phyloP scores from a whole-genome alignment of 768 basidiomycete species.

The Termitomyces sp. region DNA sequence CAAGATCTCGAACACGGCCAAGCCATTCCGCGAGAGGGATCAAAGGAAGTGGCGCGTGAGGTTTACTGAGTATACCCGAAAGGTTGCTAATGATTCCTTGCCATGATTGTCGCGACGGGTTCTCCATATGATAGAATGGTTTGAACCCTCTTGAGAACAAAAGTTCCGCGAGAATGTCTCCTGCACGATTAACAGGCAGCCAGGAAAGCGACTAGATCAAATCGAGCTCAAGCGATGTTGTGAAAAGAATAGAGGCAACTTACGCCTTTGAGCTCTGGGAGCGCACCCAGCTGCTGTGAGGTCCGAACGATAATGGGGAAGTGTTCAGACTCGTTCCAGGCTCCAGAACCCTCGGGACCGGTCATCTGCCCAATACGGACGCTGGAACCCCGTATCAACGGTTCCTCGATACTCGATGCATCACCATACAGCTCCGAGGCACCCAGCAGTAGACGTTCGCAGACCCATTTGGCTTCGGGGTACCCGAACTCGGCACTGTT shows the following conservation, averaged over 20 bases:
- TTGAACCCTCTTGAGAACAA: constrained; percentile 21
- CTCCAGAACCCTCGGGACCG: constrained; percentile 30
- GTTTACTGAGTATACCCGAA: constrained; percentile 19
- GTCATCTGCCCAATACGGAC: constrained; percentile 35
- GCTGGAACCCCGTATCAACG: constrained; percentile 19
- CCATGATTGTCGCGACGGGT: constrained; percentile 33
- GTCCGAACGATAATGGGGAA: constrained; percentile 31
- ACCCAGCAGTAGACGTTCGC: constrained; percentile 15
- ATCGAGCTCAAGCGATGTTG: neutral
- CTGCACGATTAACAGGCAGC: constrained; percentile 32
- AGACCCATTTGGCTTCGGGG: too few species aligned
- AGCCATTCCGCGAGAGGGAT: constrained; percentile 27
- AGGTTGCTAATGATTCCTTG: constrained; percentile 23
- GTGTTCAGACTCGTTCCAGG: constrained; percentile 35
- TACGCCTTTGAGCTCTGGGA: constrained; percentile 28
- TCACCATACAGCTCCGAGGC: constrained; percentile 22
- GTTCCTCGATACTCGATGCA: constrained; percentile 8
- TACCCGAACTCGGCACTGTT: constrained; percentile 21
- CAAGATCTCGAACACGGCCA: constrained; percentile 20
- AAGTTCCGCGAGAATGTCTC: constrained; percentile 24
- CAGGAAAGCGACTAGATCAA: constrained; percentile 28
- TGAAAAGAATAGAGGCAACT: constrained; percentile 2
- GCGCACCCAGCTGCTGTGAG: constrained; percentile 21
- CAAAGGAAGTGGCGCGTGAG: constrained; percentile 16
- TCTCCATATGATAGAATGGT: constrained; percentile 32